Base-by-base conservation (phyloP, 192 early-diverging fungal genomes). In the Coemansia sp. region DNA sequence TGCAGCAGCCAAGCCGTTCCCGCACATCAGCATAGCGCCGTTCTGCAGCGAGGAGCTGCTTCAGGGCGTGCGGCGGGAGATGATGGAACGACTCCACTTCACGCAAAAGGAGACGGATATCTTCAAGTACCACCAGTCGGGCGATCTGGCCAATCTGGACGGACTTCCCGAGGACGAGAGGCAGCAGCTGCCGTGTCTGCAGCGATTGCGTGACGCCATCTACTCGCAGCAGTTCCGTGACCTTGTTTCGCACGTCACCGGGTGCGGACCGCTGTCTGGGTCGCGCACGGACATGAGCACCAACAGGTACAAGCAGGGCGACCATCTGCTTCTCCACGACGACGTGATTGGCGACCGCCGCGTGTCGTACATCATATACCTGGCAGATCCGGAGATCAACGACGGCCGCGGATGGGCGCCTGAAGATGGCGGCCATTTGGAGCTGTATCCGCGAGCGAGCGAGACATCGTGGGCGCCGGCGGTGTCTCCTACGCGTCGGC, bases 91-190 rank as follows among this genome's bases (percentile, higher is more conserved):
- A 3, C 67, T 94, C 51, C 86, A 89, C 58, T 92, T 89, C 63
- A 92, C 91, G 9, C 71, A 79, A n/a, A 94, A 94, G 81, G 92
- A 94, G 69, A 94, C 92, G 1, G 92, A 94, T 61, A 92, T 94
- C 40, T 92, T 92, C 86, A 89, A 90, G 75, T 88, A 90, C 66
- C 78, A 88, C 69, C 91, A 92, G 79, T 90, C 91, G 11, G 91
- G 92, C 19, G 92, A 94, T 68, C 80, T 94, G 56, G 91, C 91
- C 54, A 94, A 94, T 70, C 74, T 94, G 44, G 91, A 94, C 67
- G 92, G 91, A 2, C 86, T 94, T 10, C 79, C 85, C 0, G 72
- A 57, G 5, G 67, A 75, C 16, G 92, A 92, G 77, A 70, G 84
- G 12, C 60, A 50, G 13, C 77, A 87, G 65, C 85, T 94, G 42